Percentiles rank a stretch among this genome's conserved stretches.
Evolutionary conservation across 2,329 filamentous ascomycete species (phyloP).

Genomic region (Neodidymelliopsis sp.): DNA sequence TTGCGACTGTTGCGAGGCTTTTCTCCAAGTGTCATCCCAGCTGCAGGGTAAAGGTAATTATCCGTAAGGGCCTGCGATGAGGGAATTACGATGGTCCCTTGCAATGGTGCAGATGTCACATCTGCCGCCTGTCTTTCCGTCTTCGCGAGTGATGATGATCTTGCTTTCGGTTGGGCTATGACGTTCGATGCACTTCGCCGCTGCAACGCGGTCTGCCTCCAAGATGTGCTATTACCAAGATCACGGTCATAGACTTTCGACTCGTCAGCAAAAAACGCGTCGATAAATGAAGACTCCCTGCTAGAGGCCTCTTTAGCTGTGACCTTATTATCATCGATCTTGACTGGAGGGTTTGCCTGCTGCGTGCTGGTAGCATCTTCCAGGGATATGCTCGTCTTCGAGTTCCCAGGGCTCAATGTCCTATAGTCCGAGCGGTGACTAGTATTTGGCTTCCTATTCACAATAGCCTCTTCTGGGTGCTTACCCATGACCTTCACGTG

Average conservation of each 20-base stretch:
- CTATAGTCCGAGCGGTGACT: neutral
- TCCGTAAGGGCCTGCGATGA: constrained; percentile 14
- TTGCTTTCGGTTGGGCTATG: neutral
- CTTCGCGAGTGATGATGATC: neutral
- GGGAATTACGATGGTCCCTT: constrained; percentile 9
- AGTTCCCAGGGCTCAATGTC: too few relatives aligned
- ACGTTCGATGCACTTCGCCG: constrained; percentile 8
- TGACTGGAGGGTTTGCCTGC: neutral
- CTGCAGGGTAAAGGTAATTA: constrained; percentile 8
- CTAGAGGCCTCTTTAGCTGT: constrained; percentile 4
- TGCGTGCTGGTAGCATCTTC: neutral
- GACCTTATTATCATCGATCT: neutral
- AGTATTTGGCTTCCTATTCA: neutral
- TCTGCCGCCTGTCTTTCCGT: neutral
- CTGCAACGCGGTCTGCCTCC: constrained; percentile 39
- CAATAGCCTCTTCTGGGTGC: neutral
- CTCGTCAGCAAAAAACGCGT: constrained; percentile 31
- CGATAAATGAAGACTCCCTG: constrained; percentile 32
- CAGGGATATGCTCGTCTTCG: too few relatives aligned
- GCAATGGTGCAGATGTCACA: neutral
- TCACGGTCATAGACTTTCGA: constrained; percentile 4
- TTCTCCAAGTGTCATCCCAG: neutral
- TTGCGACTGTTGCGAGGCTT: neutral
- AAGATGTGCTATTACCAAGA: constrained; percentile 16
- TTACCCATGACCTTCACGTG: constrained; percentile 13